Percentiles rank a stretch among this genome's conserved stretches.
phyloP scores from a whole-genome alignment of 257 asterid species.

The Penstemon barbatus region DNA sequence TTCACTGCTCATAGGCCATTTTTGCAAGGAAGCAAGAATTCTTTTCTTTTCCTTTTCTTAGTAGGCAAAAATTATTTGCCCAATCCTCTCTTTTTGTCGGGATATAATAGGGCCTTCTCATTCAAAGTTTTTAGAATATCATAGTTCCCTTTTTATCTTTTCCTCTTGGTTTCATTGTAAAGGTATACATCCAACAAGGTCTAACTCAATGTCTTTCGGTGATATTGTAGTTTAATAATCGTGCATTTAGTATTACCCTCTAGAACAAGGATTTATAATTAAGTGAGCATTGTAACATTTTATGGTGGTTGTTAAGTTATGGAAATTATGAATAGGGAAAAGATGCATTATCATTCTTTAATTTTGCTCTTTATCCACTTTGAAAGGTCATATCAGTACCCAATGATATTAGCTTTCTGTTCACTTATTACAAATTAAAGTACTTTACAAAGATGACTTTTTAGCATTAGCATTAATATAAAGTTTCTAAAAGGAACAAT shows the following conservation, averaged over 20 bases:
- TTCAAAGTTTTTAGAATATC: not conserved
- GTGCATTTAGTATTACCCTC: no score
- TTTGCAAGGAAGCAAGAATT: conserved; percentile 29
- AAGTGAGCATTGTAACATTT: no score
- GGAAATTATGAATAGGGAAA: conserved; percentile 2
- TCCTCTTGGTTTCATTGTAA: no score
- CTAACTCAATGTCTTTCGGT: no score
- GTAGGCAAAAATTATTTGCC: conserved; percentile 20
- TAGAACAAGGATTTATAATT: no score
- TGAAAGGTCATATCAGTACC: conserved; percentile 22
- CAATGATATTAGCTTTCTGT: conserved; percentile 32
- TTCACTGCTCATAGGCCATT: no score
- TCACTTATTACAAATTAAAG: conserved; percentile 26
- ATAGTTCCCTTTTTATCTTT: not conserved
- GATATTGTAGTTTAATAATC: no score
- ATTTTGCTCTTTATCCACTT: conserved; percentile 25
- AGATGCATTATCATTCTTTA: conserved; percentile 10
- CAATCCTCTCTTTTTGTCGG: not conserved
- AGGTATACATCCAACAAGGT: no score
- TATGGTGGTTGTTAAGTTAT: no score
- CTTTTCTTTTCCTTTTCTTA: conserved; percentile 21
- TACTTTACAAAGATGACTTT: conserved; percentile 9
- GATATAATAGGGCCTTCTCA: not conserved
- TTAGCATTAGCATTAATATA: conserved; percentile 7
- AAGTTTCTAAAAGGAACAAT: not conserved